Base-by-base conservation (phyloP, 768 basidiomycete species). In the Sistotremastrum suecicum region DNA sequence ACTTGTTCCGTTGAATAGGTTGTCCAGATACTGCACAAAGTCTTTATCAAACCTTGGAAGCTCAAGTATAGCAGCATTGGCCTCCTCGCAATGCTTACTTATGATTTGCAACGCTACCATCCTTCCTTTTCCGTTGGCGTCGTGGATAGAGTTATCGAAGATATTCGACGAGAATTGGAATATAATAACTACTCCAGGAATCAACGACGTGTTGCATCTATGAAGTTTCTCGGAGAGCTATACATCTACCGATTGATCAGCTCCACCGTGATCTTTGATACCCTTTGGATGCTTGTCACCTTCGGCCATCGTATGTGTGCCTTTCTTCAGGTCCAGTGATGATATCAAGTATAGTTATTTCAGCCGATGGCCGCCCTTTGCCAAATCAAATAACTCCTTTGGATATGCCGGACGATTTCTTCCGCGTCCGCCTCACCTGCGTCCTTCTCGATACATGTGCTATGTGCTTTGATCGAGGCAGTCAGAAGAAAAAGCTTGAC, bases 31-130 rank as follows among this genome's bases (percentile, higher is more conserved):
- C 68, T 98, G 5, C 79, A 83, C 65, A 86, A 87, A 58, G 76
- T 87, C 37, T 99, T 99, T 66, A 87, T 86, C n/a, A 94, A 95
- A 56, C 85, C 94, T 2, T 95, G 94, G 91, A 98, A 98, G 60
- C 75, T 97, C 64, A 94, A 90, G 56, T 98, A 83, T 58, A 72
- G 80, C 48, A 94, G 87, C 56, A 77, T 99, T 54, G 75, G 80
- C 46, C 70, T 95, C 31, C 68, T 98, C 42, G 92, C 95, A 7
- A 94, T 95, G 77, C 68, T 98, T 48, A 83, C 92, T 2, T 92
- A 92, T 56, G 95, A 98, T 58, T 69, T 99, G 39, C 88, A 92
- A 58, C 75, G 89, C 30, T 95, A 94, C 61, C 88, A 88, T 52
- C 83, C 91, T 7, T 78, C 82, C 3, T 99, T 98, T 60, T 72